Percentiles rank a stretch among this genome's conserved stretches.
Evolutionary conservation across 163 green algal species (phyloP).

Genomic region (Picocystis sp.): DNA sequence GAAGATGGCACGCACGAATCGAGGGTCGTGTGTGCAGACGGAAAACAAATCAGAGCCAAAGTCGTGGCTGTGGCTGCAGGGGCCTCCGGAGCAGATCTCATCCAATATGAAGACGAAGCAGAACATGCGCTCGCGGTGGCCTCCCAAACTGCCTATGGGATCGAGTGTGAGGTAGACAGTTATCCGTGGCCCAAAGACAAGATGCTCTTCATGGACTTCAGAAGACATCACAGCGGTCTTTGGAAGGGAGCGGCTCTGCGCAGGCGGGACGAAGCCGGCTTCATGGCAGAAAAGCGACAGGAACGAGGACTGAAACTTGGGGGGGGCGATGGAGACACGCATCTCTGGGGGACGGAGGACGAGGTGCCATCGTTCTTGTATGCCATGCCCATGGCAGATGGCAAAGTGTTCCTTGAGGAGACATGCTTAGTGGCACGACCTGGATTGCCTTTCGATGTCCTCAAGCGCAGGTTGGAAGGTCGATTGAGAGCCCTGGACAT

Average conservation of each 20-base stretch:
- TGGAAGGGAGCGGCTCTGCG: slow-evolving; percentile 4
- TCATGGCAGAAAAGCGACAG: slow-evolving; percentile 3
- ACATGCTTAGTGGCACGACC: slow-evolving; percentile 89
- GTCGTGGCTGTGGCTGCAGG: slow-evolving; percentile 70
- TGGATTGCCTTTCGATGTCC: slow-evolving; percentile 71
- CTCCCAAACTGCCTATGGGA: slow-evolving; percentile 81
- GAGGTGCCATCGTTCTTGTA: slow-evolving; percentile 86
- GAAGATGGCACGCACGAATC: neutral
- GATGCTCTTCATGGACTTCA: slow-evolving; percentile 98
- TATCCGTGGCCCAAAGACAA: slow-evolving; percentile 46
- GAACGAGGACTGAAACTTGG: slow-evolving; percentile 16
- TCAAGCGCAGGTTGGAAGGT: slow-evolving; percentile 74
- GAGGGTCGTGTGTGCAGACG: no score
- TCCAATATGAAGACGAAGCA: slow-evolving; percentile 57
- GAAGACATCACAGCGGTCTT: slow-evolving; percentile 67
- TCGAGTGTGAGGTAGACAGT: slow-evolving; percentile 67
- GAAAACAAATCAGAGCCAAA: slow-evolving; percentile 14
- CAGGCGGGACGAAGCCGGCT: slow-evolving; percentile 22
- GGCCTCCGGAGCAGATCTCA: slow-evolving; percentile 60
- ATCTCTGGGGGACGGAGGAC: slow-evolving; percentile 48
- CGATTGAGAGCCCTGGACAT: slow-evolving; percentile 67
- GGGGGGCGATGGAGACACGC: neutral
- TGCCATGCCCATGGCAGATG: slow-evolving; percentile 63
- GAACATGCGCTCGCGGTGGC: slow-evolving; percentile 40
- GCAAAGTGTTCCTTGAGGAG: slow-evolving; percentile 81